phyloP scores from a whole-genome alignment of 306 rosid species.

The Adenanthera pavonina region DNA sequence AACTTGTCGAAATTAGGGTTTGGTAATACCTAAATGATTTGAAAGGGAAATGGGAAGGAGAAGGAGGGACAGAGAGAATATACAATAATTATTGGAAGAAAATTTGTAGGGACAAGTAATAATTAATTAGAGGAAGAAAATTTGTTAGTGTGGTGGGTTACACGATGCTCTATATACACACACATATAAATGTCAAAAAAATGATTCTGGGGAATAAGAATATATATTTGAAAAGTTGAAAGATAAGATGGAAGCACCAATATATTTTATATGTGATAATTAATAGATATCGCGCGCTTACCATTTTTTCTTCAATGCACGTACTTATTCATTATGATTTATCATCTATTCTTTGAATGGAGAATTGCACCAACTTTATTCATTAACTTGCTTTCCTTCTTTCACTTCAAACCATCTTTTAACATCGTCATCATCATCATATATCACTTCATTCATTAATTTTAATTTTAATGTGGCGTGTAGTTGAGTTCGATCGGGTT shows the following conservation, averaged over 20 bases:
- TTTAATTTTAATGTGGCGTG: neutral
- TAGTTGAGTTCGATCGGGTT: too few relatives aligned
- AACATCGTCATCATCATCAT: neutral
- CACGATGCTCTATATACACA: neutral
- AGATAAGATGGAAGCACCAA: neutral
- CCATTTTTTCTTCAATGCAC: constrained; percentile 27
- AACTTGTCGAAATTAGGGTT: neutral
- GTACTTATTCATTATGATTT: constrained; percentile 27
- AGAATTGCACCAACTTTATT: constrained; percentile 15
- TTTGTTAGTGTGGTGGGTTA: constrained; percentile 42
- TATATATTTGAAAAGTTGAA: neutral
- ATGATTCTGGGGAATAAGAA: constrained; percentile 11
- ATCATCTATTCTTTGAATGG: constrained; percentile 25
- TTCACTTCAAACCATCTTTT: constrained; percentile 6
- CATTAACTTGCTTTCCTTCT: constrained; percentile 31
- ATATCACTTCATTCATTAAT: too few relatives aligned
- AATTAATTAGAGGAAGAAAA: constrained; percentile 23
- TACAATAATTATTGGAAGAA: constrained; percentile 29
- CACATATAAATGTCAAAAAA: constrained; percentile 6
- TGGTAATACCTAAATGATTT: constrained; percentile 5
- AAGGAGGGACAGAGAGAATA: constrained; percentile 7
- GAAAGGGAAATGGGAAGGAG: neutral
- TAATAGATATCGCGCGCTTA: neutral
- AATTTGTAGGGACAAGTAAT: constrained; percentile 18
- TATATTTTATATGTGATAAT: too few relatives aligned